phyloP scores from a whole-genome alignment of 1,284 basidiomycete species.

The Peniophora sp. region DNA sequence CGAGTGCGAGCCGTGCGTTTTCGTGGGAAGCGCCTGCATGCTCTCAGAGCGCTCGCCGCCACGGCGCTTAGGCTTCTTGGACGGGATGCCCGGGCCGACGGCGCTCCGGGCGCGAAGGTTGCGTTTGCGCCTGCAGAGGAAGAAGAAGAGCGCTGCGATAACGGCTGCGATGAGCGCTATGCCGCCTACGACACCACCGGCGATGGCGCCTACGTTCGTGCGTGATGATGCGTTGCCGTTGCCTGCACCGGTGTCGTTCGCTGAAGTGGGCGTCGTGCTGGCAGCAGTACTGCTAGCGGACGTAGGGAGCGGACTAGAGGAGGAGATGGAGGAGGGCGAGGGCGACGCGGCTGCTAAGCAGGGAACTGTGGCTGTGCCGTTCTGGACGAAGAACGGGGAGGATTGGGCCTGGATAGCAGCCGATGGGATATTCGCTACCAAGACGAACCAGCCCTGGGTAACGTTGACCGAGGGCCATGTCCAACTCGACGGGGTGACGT shows the following conservation, averaged over 20 bases:
- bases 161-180: constrained; percentile 16
- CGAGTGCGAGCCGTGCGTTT: not conserved
- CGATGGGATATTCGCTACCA: constrained; percentile 10
- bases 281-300: constrained; percentile 5
- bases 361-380: constrained; percentile 9
- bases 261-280: constrained; percentile 1
- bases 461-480: constrained; percentile 18
- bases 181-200: constrained; percentile 27
- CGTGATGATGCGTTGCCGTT: constrained; percentile 3
- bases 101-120: not conserved
- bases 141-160: constrained; percentile 13
- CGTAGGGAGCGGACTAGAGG: constrained; percentile 7
- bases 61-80: not conserved
- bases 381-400: constrained; percentile 13
- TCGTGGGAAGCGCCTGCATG: constrained; percentile 1
- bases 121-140: constrained; percentile 14
- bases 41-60: not conserved
- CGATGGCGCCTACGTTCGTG: constrained; percentile 23
- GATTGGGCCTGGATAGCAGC: constrained; percentile 7
- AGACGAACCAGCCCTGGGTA: constrained; percentile 16
- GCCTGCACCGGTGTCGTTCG: not conserved
- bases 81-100: not conserved
- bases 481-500: constrained; percentile 2
- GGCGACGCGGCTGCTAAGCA: constrained; percentile 10
- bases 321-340: constrained; percentile 5